A percentile compares a stretch with the other conserved stretches of the same genome.
Evolutionary conservation across 169 alveolate species (phyloP).

Genomic region (Plasmodium chabaudi): DNA sequence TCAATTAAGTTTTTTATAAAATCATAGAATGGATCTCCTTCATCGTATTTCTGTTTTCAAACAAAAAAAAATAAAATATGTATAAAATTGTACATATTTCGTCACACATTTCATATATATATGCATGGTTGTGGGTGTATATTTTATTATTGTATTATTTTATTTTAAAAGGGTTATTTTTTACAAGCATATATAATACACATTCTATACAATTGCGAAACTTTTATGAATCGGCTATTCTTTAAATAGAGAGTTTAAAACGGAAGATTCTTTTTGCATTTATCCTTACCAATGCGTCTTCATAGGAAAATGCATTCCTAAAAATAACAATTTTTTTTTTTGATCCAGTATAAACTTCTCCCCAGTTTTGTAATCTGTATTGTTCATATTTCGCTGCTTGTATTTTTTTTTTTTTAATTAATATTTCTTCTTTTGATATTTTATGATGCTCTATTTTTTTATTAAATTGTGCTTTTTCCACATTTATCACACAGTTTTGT

Average conservation of each 20-base stretch:
- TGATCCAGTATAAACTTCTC: conserved; percentile 75
- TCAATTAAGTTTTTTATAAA: conserved; percentile 73
- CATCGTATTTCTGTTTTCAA: conserved; percentile 77
- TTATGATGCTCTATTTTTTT: conserved; percentile 51
- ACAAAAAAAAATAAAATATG: not conserved
- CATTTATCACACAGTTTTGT: conserved; percentile 84
- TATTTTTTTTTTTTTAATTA: conserved; percentile 47
- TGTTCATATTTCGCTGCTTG: conserved; percentile 81
- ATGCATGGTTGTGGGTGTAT: not conserved
- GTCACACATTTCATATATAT: not conserved
- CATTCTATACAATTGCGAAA: no score
- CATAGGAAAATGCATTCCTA: conserved; percentile 86
- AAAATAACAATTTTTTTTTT: conserved; percentile 81
- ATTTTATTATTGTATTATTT: no score
- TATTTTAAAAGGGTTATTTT: no score
- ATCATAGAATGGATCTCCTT: conserved; percentile 80
- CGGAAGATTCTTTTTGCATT: not conserved
- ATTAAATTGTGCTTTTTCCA: conserved; percentile 82
- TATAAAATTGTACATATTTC: not conserved
- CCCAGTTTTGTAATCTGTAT: conserved; percentile 67
- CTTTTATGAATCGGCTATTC: no score
- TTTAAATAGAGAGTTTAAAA: no score
- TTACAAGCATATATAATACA: no score
- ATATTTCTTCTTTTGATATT: conserved; percentile 64
- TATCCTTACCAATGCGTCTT: conserved; percentile 79